Percentiles rank a stretch among this genome's conserved stretches.
Conservation (phyloP, 129 eudicot species). For the Pseudognaphalium luteoalbum region DNA sequence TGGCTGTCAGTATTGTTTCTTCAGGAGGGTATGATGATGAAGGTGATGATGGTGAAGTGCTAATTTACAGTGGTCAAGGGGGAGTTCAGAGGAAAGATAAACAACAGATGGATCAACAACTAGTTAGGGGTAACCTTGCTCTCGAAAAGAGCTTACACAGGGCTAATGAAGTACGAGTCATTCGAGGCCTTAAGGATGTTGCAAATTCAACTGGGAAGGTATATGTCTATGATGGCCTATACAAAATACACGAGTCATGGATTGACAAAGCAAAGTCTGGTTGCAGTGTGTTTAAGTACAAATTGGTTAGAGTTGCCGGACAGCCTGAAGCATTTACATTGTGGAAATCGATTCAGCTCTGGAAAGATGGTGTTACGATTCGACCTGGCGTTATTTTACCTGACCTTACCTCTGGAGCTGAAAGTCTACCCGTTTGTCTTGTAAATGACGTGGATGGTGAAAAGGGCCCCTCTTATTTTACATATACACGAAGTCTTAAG, state of each 20-base stretch:
- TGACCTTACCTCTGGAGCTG: constrained; percentile 74
- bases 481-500: constrained; percentile 47
- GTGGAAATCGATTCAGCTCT: constrained; percentile 82
- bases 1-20: constrained; percentile 88
- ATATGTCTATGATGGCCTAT: constrained; percentile 86
- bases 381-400: constrained; percentile 67
- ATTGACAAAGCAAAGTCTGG: constrained; percentile 78
- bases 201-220: constrained; percentile 55
- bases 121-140: constrained; percentile 91
- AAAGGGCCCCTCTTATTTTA: constrained; percentile 83
- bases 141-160: constrained; percentile 83
- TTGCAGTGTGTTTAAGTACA: constrained; percentile 76
- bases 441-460: constrained; percentile 74
- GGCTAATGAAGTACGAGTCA: constrained; percentile 74
- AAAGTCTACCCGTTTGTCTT: constrained; percentile 61
- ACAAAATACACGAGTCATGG: constrained; percentile 81
- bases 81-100: constrained; percentile 69
- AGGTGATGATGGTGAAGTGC: constrained; percentile 73
- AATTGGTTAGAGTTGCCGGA: constrained; percentile 64
- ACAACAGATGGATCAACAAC: constrained; percentile 62
- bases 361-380: constrained; percentile 65
- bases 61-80: constrained; percentile 89
- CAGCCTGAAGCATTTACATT: constrained; percentile 75
- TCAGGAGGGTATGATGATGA: constrained; percentile 95
- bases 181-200: constrained; percentile 75